Evolutionary conservation across 2,329 filamentous ascomycete genomes (phyloP).

Genomic region (Allantophomopsis cytisporea): DNA sequence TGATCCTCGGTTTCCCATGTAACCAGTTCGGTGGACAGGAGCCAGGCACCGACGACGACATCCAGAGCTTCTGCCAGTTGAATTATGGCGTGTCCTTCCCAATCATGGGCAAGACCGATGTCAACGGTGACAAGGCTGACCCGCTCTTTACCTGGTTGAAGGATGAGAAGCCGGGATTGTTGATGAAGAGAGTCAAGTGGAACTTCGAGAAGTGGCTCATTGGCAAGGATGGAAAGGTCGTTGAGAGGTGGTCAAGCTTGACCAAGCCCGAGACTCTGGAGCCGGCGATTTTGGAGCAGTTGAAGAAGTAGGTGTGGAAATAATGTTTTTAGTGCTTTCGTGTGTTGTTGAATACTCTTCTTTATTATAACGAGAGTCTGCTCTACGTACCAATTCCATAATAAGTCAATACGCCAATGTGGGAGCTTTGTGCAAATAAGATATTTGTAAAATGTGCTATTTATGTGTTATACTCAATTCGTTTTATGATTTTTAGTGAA

Average conservation of each 20-base stretch:
- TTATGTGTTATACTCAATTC: no score
- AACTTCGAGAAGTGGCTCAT: constrained; percentile 99
- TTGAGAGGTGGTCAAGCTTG: constrained; percentile 73
- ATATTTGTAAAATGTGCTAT: no score
- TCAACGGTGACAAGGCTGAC: constrained; percentile 74
- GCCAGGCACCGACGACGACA: constrained; percentile 68
- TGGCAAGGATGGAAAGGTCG: constrained; percentile 73
- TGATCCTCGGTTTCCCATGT: constrained; percentile 91
- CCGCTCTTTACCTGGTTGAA: constrained; percentile 72
- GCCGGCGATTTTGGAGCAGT: constrained; percentile 59
- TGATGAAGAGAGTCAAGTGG: constrained; percentile 93
- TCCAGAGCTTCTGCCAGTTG: constrained; percentile 74
- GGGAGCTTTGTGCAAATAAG: no score
- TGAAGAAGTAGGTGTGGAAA: constrained; percentile 5
- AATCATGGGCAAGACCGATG: constrained; percentile 81
- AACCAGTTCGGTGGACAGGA: constrained; percentile 95
- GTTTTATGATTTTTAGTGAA: no score
- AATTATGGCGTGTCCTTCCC: constrained; percentile 95
- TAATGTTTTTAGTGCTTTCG: not conserved
- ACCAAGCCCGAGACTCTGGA: constrained; percentile 77
- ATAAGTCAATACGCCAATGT: no score
- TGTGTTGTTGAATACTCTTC: not conserved
- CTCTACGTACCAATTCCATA: no score
- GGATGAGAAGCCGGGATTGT: constrained; percentile 60
- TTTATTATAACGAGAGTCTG: not conserved